Conservation (phyloP, 805 yeast genomes). For the Candida khao-thaluensis region DNA sequence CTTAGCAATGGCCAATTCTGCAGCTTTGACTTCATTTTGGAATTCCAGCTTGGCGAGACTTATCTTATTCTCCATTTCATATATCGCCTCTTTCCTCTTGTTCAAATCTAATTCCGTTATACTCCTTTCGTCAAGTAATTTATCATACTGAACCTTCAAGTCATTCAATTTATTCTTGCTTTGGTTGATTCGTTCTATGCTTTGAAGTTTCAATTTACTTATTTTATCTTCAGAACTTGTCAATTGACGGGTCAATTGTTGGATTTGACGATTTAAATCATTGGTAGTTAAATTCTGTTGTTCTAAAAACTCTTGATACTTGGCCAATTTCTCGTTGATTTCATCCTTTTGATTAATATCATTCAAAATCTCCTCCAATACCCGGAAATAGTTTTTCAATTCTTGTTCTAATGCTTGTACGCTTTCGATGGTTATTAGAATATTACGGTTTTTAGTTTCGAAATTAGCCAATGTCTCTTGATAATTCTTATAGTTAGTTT, state of each 20-base stretch:
- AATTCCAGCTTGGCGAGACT: conserved; percentile 40
- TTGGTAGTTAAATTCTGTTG: conserved; percentile 34
- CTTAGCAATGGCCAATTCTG: conserved; percentile 53
- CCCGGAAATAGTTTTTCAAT: conserved; percentile 44
- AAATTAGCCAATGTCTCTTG: conserved; percentile 19
- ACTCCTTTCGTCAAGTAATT: conserved; percentile 48
- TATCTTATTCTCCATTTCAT: conserved; percentile 42
- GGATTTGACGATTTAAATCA: conserved; percentile 42
- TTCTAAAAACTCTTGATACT: conserved; percentile 42
- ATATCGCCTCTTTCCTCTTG: conserved; percentile 48
- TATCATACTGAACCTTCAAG: conserved; percentile 47
- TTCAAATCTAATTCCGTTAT: conserved; percentile 49
- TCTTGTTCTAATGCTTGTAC: conserved; percentile 45
- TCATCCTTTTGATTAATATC: conserved; percentile 43
- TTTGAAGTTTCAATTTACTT: conserved; percentile 41
- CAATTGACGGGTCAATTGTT: conserved; percentile 52
- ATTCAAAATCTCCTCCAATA: conserved; percentile 49
- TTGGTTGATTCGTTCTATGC: conserved; percentile 44
- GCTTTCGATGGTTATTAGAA: conserved; percentile 56
- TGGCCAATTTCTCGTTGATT: conserved; percentile 34
- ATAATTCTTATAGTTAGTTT: conserved; percentile 41
- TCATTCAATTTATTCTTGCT: conserved; percentile 42
- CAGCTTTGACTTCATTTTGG: conserved; percentile 51
- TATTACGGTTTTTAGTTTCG: conserved; percentile 50
- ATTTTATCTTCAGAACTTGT: conserved; percentile 48